phyloP scores from a whole-genome alignment of 768 basidiomycete genomes.

The Sporobolomyces phaffii region DNA sequence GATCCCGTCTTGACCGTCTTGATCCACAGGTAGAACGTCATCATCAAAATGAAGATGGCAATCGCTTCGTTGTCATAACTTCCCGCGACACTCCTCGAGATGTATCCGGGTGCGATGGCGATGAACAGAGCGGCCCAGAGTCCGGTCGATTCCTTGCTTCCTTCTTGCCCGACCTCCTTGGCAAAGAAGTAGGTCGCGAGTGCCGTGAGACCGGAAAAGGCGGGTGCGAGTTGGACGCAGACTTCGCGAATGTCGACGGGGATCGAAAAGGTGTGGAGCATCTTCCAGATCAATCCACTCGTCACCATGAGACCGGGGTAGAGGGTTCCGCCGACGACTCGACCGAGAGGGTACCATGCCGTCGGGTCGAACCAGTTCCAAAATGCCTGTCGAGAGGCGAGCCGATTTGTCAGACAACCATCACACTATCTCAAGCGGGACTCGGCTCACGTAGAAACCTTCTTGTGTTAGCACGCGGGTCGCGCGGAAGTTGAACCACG shows the following conservation, averaged over 20 bases:
- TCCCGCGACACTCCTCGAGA: constrained; percentile 96
- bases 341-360: constrained; percentile 97
- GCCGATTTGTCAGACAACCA: no score
- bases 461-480: constrained; percentile 81
- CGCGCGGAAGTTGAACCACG: constrained; percentile 99
- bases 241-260: constrained; percentile 97
- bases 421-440: no score
- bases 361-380: constrained; percentile 99
- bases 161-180: constrained; percentile 62
- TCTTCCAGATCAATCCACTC: constrained; percentile 90
- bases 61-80: constrained; percentile 99
- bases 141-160: constrained; percentile 73
- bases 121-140: constrained; percentile 97
- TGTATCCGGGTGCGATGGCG: constrained; percentile 93
- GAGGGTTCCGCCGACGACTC: constrained; percentile 95
- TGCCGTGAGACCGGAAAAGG: constrained; percentile 91
- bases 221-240: constrained; percentile 92
- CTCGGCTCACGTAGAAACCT: constrained; percentile 85
- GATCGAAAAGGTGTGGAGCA: constrained; percentile 77
- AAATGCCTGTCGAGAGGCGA: no score
- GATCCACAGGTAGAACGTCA: constrained; percentile 96
- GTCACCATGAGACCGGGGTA: constrained; percentile 99
- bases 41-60: constrained; percentile 99
- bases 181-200: constrained; percentile 61
- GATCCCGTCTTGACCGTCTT: constrained; percentile 90